Evolutionary conservation across 2,329 filamentous ascomycete species (phyloP).

Genomic region (Aspergillus fumigatiaffinis): DNA sequence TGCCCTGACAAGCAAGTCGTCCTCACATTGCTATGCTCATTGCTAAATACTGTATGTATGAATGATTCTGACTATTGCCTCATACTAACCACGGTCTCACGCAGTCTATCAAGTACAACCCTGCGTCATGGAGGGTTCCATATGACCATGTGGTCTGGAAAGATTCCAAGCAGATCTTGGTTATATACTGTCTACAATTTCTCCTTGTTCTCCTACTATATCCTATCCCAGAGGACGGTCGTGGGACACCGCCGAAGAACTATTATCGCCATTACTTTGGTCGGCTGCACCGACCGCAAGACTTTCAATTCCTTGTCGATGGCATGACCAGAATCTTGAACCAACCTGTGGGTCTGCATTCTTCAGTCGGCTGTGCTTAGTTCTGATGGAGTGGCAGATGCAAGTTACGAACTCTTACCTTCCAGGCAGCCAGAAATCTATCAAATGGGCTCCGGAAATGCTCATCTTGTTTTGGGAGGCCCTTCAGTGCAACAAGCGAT

Average conservation of each 20-base stretch:
- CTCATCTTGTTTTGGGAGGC: conserved; percentile 98
- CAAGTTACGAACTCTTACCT: conserved; percentile 86
- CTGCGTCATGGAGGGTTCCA: conserved; percentile 86
- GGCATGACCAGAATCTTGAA: conserved; percentile 90
- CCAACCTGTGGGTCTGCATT: conserved; percentile 58
- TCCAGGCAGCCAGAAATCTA: conserved; percentile 72
- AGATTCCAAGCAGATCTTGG: conserved; percentile 82
- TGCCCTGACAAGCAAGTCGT: conserved; percentile 89
- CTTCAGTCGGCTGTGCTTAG: neutral
- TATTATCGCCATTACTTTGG: conserved; percentile 91
- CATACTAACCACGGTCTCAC: conserved; percentile 8
- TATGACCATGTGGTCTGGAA: conserved; percentile 91
- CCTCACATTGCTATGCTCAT: conserved; percentile 82
- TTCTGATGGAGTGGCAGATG: conserved; percentile 46
- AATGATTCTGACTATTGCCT: neutral
- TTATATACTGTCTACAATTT: conserved; percentile 87
- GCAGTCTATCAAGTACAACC: conserved; percentile 91
- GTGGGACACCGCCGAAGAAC: conserved; percentile 70
- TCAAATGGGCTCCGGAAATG: conserved; percentile 90
- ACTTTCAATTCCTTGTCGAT: conserved; percentile 96
- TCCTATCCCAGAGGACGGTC: conserved; percentile 73
- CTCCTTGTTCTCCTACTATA: conserved; percentile 83
- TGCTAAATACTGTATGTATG: conserved; percentile 78
- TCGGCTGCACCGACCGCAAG: conserved; percentile 83
- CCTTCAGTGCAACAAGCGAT: conserved; percentile 95